Evolutionary conservation across 306 rosid species (phyloP).

Genomic region (Corylus americana): DNA sequence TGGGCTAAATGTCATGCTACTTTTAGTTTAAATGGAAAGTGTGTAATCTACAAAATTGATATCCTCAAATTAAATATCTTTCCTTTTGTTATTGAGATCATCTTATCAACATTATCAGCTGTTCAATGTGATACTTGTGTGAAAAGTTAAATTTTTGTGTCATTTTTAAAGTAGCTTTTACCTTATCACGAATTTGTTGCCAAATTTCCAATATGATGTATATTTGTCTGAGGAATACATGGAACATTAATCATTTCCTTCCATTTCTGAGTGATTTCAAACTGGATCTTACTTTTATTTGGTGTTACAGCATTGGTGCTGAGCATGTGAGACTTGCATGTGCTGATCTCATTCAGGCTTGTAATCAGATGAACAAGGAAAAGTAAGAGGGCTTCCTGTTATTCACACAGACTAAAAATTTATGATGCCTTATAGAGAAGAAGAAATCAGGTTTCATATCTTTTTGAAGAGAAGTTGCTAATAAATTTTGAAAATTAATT

Average conservation of each 20-base stretch:
- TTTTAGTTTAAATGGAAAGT: too few relatives aligned
- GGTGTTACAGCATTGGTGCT: slow-evolving; percentile 59
- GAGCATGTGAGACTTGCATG: slow-evolving; percentile 50
- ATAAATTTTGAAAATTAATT: background rate
- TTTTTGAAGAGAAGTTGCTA: background rate
- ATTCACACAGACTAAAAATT: background rate
- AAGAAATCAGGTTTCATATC: background rate
- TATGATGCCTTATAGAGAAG: background rate
- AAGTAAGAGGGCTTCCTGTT: slow-evolving; percentile 31
- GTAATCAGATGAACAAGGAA: slow-evolving; percentile 35
- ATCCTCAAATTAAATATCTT: too few relatives aligned
- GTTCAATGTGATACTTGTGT: background rate
- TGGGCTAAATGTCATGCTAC: too few relatives aligned
- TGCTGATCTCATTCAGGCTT: slow-evolving; percentile 44
- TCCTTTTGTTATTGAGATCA: background rate
- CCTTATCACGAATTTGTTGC: background rate
- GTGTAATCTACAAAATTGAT: too few relatives aligned
- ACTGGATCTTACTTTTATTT: slow-evolving; percentile 19
- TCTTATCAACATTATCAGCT: background rate
- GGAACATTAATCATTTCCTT: background rate
- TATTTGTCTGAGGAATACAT: background rate
- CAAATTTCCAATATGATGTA: background rate
- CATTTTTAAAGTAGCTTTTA: background rate
- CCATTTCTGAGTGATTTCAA: slow-evolving; percentile 12
- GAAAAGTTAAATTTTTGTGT: background rate